These are phyloP conservation scores for Diplosphaera chodatii DNA, from an alignment of 139 green algal genomes.

Conservation along the genomic window DNA sequence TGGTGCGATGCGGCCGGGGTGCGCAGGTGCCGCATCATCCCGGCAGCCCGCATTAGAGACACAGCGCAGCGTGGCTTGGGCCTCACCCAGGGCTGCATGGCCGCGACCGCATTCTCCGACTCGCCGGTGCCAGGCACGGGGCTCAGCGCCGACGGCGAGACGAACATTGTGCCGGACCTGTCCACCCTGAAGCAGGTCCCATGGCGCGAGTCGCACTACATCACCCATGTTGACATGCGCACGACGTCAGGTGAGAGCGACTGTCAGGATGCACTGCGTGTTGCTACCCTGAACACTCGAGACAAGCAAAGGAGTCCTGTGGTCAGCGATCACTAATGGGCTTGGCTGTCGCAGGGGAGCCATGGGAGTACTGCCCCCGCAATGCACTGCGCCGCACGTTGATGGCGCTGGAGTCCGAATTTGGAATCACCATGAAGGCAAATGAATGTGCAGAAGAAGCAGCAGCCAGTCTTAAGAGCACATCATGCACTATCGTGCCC, in stretches of 20 bases:
- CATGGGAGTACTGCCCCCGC: neutral
- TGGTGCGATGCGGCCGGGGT: neutral
- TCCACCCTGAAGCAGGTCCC: neutral
- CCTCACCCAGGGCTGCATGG: neutral
- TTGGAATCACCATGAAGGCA: neutral
- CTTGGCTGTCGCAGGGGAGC: neutral
- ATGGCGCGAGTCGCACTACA: neutral
- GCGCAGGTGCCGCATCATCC: neutral
- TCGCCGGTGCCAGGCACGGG: too few relatives aligned
- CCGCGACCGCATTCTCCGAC: neutral
- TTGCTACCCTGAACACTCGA: neutral
- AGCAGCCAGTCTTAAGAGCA: neutral
- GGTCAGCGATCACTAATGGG: neutral
- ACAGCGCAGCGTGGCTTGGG: neutral
- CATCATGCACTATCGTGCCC: too few relatives aligned
- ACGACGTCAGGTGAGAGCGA: neutral
- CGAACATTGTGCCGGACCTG: neutral
- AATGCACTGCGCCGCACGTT: neutral
- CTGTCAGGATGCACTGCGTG: neutral
- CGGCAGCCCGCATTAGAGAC: neutral
- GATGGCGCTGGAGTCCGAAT: neutral
- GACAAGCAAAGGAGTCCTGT: neutral
- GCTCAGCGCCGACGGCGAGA: neutral
- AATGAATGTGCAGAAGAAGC: too few relatives aligned
- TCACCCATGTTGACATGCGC: neutral